Conservation (phyloP, 768 basidiomycete species). For the Trametes cingulata region DNA sequence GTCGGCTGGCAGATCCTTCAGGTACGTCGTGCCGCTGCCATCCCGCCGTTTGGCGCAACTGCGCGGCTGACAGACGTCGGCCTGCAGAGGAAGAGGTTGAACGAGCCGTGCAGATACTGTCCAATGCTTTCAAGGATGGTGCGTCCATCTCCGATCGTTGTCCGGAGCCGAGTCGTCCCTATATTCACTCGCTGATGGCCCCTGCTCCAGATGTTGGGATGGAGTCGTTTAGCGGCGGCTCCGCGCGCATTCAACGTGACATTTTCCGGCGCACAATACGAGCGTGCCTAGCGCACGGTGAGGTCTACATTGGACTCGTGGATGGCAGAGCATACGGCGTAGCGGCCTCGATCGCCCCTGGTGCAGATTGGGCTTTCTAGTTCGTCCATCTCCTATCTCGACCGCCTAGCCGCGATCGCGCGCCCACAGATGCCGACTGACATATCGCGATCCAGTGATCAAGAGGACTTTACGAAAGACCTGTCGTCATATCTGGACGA, state of each 20-base stretch:
- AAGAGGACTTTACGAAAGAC: conserved; percentile 11
- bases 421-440: neutral
- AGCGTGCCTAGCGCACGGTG: conserved; percentile 10
- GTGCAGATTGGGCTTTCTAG: conserved; percentile 21
- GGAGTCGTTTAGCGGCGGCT: conserved; percentile 16
- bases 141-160: neutral
- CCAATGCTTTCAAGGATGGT: conserved; percentile 24
- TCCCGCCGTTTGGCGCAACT: too few relatives aligned
- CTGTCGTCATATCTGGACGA: conserved; percentile 17
- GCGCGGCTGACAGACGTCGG: neutral
- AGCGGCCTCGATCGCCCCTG: conserved; percentile 11
- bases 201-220: conserved; percentile 15
- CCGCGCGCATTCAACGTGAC: conserved; percentile 7
- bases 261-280: conserved; percentile 11
- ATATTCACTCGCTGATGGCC: neutral
- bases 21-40: neutral
- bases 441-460: conserved; percentile 2
- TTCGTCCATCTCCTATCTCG: neutral
- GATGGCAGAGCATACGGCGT: conserved; percentile 14
- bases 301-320: conserved; percentile 10
- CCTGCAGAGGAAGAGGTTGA: conserved; percentile 24
- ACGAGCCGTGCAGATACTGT: conserved; percentile 22
- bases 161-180: neutral
- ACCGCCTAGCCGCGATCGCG: neutral
- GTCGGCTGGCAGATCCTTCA: neutral